Base-by-base conservation (phyloP, 306 rosid genomes). In the Neltuma alba region DNA sequence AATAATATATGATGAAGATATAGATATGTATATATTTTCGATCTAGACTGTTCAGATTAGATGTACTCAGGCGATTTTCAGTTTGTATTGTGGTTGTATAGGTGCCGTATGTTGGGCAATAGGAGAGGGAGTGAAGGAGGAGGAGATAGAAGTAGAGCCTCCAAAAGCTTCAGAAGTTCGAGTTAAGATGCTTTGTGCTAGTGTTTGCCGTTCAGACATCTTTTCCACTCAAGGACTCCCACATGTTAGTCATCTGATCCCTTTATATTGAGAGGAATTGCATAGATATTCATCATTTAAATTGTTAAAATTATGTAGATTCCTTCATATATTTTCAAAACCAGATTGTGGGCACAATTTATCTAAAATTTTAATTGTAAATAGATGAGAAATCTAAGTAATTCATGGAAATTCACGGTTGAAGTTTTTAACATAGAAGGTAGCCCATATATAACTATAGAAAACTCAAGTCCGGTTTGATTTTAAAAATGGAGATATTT, bases 181-280 rank as follows among this genome's bases (percentile, higher is more conserved):
- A 11, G 79, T 90, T 8, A 90, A 88, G 85, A 83, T 88, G 85
- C 78, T 90, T 5, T 77, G 86, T 83, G 86, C 94, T 5, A 88
- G 94, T 86, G 0, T 88, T 5, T 86, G 94, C 79, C 92, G 85
- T 75, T 79, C 92, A 3, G 92, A 90, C 45, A n/a, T 86, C 75
- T 6, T 74, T 28, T 4, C 75, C 58, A 34, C 54, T 76, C n/a
- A 76, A 40, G 94, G 92, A 37, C 38, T 41, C 47, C 85, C 80
- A 16, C 25, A 36, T 83, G 90, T 86, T 57, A 47, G 76, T 41
- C 34, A 60, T 9, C n/a, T 40, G 7, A 36, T n/a, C 16, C 52
- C 15, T 25, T 20, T 50, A 10, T 15, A 48, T 3, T 48, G 5
- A 48, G 20, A 45, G 52, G 1, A 45, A 45, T 15, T 45, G 1